Evolutionary conservation across 1,139 yeast species (phyloP), one percentile per base, ranked within the genome.

Genomic region (Scheffersomyces segobiensis): DNA sequence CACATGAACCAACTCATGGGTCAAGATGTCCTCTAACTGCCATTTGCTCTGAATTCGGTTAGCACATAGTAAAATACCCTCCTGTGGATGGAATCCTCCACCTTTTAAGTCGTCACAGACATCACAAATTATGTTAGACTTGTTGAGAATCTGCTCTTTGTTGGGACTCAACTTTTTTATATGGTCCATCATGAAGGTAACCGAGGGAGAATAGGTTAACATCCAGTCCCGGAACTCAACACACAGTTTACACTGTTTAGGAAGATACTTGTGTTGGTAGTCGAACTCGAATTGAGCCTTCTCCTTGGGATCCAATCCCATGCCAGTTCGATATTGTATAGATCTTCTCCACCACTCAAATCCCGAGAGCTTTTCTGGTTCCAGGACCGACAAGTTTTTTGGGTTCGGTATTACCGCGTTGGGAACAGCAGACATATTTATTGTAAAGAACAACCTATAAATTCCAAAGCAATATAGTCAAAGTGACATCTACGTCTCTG

Each of bases 1-100:
- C 56, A 93, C 96, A 73, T 95, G 99, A 22, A 96, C 88, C 71
- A 95, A 80, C 70, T 95, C 99, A 71, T 95, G 99, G 3, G 98
- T 84, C 62, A 95, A 75, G 0, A 96, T 90, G 68, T 95, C 98
- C 71, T 95, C 98, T 59, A 93, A 75, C 67, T 92, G 96, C 84
- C 90, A 87, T 69, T 89, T 88, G 68, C 87, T 87, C 58, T 85
- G 81, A 52, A 93, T 83, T 74, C 93, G 83, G 73, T 95, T 93
- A 64, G 95, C 92, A 74, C 99, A 95, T 20, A 95, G 76, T 59
- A 93, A 77, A 50, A 95, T 88, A 2, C 99, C 99, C 57, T 86
- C 76, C 54, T 91, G 88, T 0, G 98, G 98, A 71, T 93, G 92
- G 72, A 90, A 96, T 1, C 99, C 99, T 50, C 97, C 97, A 50